These are phyloP conservation scores for Fusarium drepaniforme DNA, from an alignment of 2,329 filamentous ascomycete genomes.

Conservation along the genomic window DNA sequence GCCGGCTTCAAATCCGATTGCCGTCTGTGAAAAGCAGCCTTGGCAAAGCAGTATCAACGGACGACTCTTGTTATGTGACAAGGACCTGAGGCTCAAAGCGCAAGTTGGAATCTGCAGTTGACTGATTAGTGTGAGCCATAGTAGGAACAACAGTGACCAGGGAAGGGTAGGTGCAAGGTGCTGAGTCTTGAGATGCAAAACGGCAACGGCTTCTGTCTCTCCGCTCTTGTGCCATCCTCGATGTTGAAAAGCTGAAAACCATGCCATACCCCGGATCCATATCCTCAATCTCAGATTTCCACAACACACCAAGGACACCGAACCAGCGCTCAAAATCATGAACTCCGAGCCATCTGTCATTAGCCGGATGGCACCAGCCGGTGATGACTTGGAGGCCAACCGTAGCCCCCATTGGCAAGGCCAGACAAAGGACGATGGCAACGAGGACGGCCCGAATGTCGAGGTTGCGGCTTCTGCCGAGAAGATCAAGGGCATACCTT, in stretches of 20 bases:
- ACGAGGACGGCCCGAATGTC: neutral
- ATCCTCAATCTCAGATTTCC: neutral
- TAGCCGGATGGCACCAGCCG: neutral
- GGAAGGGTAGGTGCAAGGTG: neutral
- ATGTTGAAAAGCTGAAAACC: neutral
- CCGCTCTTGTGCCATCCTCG: neutral
- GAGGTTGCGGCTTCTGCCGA: slow-evolving; percentile 50
- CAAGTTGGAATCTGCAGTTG: neutral
- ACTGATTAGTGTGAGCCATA: neutral
- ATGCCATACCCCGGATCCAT: neutral
- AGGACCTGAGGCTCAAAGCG: neutral
- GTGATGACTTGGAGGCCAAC: slow-evolving; percentile 28
- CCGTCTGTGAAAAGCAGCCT: slow-evolving; percentile 1
- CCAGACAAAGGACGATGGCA: neutral
- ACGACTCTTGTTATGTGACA: neutral
- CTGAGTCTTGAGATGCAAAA: neutral
- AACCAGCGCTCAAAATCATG: neutral
- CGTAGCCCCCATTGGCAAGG: neutral
- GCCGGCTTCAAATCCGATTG: slow-evolving; percentile 17
- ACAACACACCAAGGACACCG: neutral
- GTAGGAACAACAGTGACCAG: neutral
- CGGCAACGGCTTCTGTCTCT: neutral
- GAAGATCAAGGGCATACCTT: slow-evolving; percentile 43
- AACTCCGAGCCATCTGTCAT: neutral
- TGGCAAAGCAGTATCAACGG: neutral